A percentile compares a stretch with the other conserved stretches of the same genome.
phyloP scores from a whole-genome alignment of 1,284 basidiomycete species.

The Coniferiporia sulphurascens region DNA sequence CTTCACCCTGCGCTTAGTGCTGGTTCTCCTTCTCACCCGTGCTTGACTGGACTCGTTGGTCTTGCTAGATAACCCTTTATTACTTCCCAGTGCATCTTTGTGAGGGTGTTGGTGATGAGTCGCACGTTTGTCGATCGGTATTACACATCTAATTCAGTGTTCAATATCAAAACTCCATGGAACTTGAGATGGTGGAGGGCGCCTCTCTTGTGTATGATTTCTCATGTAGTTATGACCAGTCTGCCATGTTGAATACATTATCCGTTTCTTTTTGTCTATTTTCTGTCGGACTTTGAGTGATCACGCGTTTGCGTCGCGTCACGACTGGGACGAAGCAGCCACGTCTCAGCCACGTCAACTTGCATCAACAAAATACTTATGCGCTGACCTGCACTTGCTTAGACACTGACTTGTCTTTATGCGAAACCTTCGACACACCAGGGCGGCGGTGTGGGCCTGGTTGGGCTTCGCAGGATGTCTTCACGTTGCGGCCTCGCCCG shows the following conservation, averaged over 20 bases:
- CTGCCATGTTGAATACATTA: background rate
- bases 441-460: background rate
- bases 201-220: background rate
- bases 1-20: background rate
- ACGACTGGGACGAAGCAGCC: no score
- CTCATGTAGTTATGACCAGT: background rate
- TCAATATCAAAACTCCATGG: background rate
- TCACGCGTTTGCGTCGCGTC: background rate
- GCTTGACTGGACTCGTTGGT: background rate
- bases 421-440: background rate
- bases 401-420: background rate
- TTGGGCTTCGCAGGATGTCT: slow-evolving; percentile 5
- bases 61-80: background rate
- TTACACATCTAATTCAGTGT: background rate
- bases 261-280: background rate
- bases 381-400: slow-evolving; percentile 1
- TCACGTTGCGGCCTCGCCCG: slow-evolving; percentile 44
- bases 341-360: slow-evolving; percentile 3
- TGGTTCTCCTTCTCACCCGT: background rate
- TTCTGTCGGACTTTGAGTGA: background rate
- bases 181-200: background rate
- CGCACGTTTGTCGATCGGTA: background rate
- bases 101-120: background rate
- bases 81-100: background rate
- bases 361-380: background rate